Evolutionary conservation across 2,329 filamentous ascomycete species (phyloP).

Genomic region (Ustulina deusta): DNA sequence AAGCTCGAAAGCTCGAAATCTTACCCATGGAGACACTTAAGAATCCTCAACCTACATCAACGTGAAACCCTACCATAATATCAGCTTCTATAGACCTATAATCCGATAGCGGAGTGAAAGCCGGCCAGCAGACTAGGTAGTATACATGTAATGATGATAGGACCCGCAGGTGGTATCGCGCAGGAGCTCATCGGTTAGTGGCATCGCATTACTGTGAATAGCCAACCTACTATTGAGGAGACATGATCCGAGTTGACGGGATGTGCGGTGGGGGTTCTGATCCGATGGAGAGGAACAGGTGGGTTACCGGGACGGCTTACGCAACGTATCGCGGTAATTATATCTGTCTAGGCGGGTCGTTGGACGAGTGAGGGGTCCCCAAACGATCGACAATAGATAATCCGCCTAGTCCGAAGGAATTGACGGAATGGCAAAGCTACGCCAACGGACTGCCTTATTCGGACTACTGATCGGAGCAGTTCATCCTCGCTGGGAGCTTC

Average conservation of each 20-base stretch:
- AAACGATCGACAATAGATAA: slow-evolving; percentile 33
- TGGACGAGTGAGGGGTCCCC: slow-evolving; percentile 14
- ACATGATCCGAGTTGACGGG: neutral
- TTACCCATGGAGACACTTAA: slow-evolving; percentile 4
- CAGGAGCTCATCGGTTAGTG: neutral
- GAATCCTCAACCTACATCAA: neutral
- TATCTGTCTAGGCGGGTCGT: neutral
- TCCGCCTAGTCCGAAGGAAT: slow-evolving; percentile 29
- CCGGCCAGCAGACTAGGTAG: neutral
- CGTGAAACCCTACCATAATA: slow-evolving; percentile 18
- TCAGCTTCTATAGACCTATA: slow-evolving; percentile 9
- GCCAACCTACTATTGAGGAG: neutral
- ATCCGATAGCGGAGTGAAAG: slow-evolving; percentile 25
- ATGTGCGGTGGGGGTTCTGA: slow-evolving; percentile 20
- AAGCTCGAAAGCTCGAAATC: slow-evolving; percentile 12
- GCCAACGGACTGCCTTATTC: slow-evolving; percentile 32
- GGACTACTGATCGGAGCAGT: slow-evolving; percentile 11
- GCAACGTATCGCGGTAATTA: slow-evolving; percentile 20
- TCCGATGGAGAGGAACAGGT: slow-evolving; percentile 13
- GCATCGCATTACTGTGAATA: slow-evolving; percentile 17
- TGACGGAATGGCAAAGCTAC: slow-evolving; percentile 5
- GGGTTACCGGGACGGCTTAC: slow-evolving; percentile 29
- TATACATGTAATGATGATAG: neutral
- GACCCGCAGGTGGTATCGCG: slow-evolving; percentile 6
- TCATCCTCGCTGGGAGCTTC: slow-evolving; percentile 4